Evolutionary conservation across 495 filamentous ascomycete species (phyloP).

Genomic region (Cercophora scortea): DNA sequence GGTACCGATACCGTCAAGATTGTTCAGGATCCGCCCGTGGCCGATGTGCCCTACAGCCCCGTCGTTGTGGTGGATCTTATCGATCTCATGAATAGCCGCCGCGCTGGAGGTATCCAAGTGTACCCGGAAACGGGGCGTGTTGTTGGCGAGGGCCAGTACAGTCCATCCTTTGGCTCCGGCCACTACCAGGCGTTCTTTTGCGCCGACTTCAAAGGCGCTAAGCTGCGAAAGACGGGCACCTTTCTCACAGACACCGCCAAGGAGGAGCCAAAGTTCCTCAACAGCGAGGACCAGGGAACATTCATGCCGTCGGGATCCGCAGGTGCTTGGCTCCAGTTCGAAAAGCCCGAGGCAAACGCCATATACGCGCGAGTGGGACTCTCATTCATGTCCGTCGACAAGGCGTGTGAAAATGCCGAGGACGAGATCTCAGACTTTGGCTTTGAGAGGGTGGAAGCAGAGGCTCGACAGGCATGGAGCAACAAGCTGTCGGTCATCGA

Average conservation of each 20-base stretch:
- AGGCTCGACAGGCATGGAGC: conserved; percentile 50
- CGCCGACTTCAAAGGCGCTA: conserved; percentile 58
- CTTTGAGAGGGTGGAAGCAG: conserved; percentile 46
- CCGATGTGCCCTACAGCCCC: conserved; percentile 41
- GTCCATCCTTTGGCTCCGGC: conserved; percentile 62
- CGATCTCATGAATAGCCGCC: conserved; percentile 53
- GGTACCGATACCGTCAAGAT: conserved; percentile 10
- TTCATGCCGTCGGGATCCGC: conserved; percentile 47
- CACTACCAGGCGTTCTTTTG: conserved; percentile 54
- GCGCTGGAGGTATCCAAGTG: conserved; percentile 49
- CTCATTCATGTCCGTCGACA: conserved; percentile 54
- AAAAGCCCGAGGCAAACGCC: conserved; percentile 29
- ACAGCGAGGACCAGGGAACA: conserved; percentile 28
- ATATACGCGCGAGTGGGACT: conserved; percentile 56
- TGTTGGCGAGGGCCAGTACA: conserved; percentile 54
- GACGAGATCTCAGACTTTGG: conserved; percentile 53
- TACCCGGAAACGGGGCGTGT: conserved; percentile 47
- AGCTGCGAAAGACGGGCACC: conserved; percentile 49
- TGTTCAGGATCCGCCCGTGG: not conserved
- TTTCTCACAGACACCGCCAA: conserved; percentile 38
- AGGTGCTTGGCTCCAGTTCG: conserved; percentile 56
- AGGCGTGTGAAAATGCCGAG: conserved; percentile 59
- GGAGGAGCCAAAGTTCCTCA: conserved; percentile 40
- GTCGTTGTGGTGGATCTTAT: conserved; percentile 56
- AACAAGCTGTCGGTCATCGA: conserved; percentile 51